Evolutionary conservation across 768 basidiomycete genomes (phyloP), one percentile per base, ranked within the genome.

Genomic region (Lepiota subincarnata): DNA sequence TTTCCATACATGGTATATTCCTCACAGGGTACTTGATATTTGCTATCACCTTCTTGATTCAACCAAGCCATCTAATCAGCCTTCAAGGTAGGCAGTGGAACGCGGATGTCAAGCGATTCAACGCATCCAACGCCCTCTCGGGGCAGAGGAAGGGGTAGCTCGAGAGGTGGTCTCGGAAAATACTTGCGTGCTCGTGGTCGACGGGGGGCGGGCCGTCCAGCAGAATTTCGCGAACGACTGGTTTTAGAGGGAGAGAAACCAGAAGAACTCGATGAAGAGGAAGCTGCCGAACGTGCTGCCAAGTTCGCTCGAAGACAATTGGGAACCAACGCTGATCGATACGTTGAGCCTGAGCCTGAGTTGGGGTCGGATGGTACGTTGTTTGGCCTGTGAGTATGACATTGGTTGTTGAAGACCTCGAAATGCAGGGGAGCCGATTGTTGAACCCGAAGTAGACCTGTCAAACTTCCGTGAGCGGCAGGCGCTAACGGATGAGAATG

Each of bases 361-460:
- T 69, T 88, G 20, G 83, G 79, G 61, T 83, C 85, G 1, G 86
- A 89, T 65, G 88, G 89, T 86, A 60, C 19, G 74, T 63, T 16
- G 22, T 20, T 24, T 42, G 6, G 12, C 24, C 7, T 36, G 11
- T 43, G 14, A 13, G 40, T 28, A n/a, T 51, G 24, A 31, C 5
- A 24, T 38, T 24, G 3, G 3, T 43, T 35, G 12, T 18, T 18
- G 35, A 41, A 11, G 12, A 18, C 5, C 31, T 31, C 26, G 36
- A 1, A 24, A 43, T 20, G 18, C 37, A 86, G 87, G 87, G 3
- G 84, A 89, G 66, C 82, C 78, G 6, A 73, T 80, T 12, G 64
- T 75, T 0, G 88, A 89, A 54, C 86, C 86, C 3, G 87, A 91
- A 63, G 76, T 90, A 6, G 87, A 92, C 67, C 61, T 92, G 1